These are phyloP conservation scores for Polytolypa hystricis DNA, from an alignment of 2,329 filamentous ascomycete species.

Conservation along the genomic window DNA sequence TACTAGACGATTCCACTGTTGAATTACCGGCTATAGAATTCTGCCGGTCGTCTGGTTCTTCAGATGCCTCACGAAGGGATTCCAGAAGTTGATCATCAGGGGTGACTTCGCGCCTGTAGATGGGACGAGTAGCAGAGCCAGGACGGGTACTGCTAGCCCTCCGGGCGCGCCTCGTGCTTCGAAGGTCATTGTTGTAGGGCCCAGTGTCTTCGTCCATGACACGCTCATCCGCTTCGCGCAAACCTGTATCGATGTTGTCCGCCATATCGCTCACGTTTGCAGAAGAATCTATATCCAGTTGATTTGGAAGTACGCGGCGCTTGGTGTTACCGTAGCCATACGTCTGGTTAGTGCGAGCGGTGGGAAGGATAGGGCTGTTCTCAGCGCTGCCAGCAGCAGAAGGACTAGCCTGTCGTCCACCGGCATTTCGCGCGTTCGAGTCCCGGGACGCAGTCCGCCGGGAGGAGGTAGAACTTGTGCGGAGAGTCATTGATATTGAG, in stretches of 20 bases:
- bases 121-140: not conserved
- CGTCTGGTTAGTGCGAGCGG: conserved; percentile 28
- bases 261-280: conserved; percentile 24
- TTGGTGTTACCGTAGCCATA: conserved; percentile 31
- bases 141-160: not conserved
- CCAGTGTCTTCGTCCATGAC: too few species aligned
- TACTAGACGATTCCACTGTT: conserved; percentile 6
- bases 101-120: conserved; percentile 10
- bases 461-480: not conserved
- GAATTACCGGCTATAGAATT: not conserved
- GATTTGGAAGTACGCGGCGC: conserved; percentile 25
- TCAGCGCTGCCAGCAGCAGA: not conserved
- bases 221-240: conserved; percentile 16
- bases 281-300: conserved; percentile 20
- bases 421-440: conserved; percentile 1
- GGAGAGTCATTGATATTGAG: not conserved
- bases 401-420: conserved; percentile 1
- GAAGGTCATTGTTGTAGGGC: too few species aligned
- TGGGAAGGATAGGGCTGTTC: conserved; percentile 23
- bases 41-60: conserved; percentile 7
- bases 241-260: conserved; percentile 21
- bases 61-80: conserved; percentile 13
- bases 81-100: conserved; percentile 16
- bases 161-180: conserved; percentile 9
- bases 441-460: conserved; percentile 1